Conservation (phyloP, 192 early-diverging fungal species). For the Lunasporangiospora selenospora region DNA sequence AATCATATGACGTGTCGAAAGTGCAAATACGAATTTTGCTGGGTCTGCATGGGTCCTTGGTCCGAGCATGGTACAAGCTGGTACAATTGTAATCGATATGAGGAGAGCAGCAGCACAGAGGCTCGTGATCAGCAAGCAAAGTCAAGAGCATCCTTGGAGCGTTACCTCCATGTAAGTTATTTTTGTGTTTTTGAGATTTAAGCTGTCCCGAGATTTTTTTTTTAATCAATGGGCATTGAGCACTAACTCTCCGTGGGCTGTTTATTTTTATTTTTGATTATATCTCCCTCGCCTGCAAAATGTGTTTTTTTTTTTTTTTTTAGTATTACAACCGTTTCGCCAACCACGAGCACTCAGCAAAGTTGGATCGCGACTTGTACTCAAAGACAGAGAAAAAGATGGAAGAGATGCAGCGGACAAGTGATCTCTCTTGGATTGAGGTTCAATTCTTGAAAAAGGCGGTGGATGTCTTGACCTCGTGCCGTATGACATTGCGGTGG, state of each 20-base stretch:
- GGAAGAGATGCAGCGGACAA: slow-evolving; percentile 93
- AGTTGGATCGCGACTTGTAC: slow-evolving; percentile 80
- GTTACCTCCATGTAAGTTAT: slow-evolving; percentile 90
- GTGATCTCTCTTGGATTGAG: slow-evolving; percentile 96
- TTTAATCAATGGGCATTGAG: too few relatives aligned
- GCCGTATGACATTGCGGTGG: slow-evolving; percentile 96
- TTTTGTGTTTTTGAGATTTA: background rate
- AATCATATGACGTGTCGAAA: slow-evolving; percentile 99
- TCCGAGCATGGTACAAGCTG: slow-evolving; percentile 93
- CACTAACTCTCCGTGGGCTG: too few relatives aligned
- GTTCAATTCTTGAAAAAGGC: slow-evolving; percentile 96
- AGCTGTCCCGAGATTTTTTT: background rate
- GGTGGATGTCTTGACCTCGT: slow-evolving; percentile 86
- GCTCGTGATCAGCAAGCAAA: slow-evolving; percentile 90
- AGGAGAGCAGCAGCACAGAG: slow-evolving; percentile 87
- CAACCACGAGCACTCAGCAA: slow-evolving; percentile 97
- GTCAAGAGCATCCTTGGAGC: slow-evolving; percentile 84
- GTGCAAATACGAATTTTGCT: slow-evolving; percentile 98
- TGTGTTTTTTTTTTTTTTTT: slow-evolving; percentile 2
- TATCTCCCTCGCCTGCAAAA: background rate
- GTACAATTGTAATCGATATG: slow-evolving; percentile 98
- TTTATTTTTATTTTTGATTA: background rate
- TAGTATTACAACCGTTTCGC: slow-evolving; percentile 97
- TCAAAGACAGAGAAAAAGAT: slow-evolving; percentile 93
- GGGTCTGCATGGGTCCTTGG: slow-evolving; percentile 99